phyloP scores from a whole-genome alignment of 129 eudicot genomes.

The Helianthus annuus region HanXRQr2.0-SUNRISE NC_035440.2:34262339-34262838 shows the following conservation, averaged over 20 bases:
- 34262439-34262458: conserved; percentile 77
- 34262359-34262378: conserved; percentile 53
- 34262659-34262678: neutral
- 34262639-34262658: neutral
- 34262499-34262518: conserved; percentile 59
- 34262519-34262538: conserved; percentile 48
- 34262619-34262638: conserved; percentile 14
- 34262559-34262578: conserved; percentile 33
- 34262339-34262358: conserved; percentile 71
- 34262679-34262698: too few species aligned
- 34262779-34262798: too few species aligned
- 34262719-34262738: too few species aligned
- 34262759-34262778: too few species aligned
- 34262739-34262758: too few species aligned
- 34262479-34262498: conserved; percentile 52
- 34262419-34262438: neutral
- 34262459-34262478: conserved; percentile 42
- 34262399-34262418: neutral
- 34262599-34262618: conserved; percentile 28
- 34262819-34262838: too few species aligned
- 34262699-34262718: too few species aligned
- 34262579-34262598: conserved; percentile 45
- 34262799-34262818: too few species aligned
- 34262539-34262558: conserved; percentile 60
- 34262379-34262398: neutral